Evolutionary conservation across 2,329 filamentous ascomycete genomes (phyloP).

Genomic region (Colletotrichum sansevieriae): DNA sequence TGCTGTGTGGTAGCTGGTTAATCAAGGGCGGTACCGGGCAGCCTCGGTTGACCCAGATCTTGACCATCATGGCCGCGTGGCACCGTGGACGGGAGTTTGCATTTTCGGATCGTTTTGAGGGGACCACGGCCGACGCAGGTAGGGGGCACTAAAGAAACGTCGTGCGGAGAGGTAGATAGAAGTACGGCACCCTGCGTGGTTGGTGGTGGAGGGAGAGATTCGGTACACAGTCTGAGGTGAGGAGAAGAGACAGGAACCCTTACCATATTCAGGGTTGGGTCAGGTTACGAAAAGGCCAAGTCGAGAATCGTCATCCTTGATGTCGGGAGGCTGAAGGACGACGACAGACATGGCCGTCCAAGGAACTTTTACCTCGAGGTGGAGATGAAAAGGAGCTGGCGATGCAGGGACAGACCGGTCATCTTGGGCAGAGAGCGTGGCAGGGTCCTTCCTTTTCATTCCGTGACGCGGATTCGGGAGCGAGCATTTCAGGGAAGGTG

Average conservation of each 20-base stretch:
- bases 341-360: neutral
- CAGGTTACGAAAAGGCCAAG: neutral
- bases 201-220: constrained; percentile 1
- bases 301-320: constrained; percentile 7
- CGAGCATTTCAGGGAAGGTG: neutral
- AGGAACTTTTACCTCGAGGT: too few relatives aligned
- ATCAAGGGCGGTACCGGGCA: constrained; percentile 32
- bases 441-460: constrained; percentile 9
- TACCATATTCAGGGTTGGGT: constrained; percentile 7
- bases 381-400: neutral
- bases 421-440: constrained; percentile 9
- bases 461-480: too few relatives aligned
- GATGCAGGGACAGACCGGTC: constrained; percentile 12
- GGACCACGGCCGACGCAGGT: constrained; percentile 14
- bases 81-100: neutral
- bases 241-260: neutral
- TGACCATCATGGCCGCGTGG: constrained; percentile 26
- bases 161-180: constrained; percentile 5
- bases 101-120: constrained; percentile 17
- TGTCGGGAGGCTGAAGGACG: neutral
- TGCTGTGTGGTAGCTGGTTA: constrained; percentile 1
- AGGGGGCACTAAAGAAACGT: constrained; percentile 21
- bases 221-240: neutral
- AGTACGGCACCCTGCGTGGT: too few relatives aligned
- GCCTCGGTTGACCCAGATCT: constrained; percentile 27